Evolutionary conservation across 225 moss, liverwort and hornwort genomes (phyloP).

Genomic region (Pseudoscleropodium purum): DNA sequence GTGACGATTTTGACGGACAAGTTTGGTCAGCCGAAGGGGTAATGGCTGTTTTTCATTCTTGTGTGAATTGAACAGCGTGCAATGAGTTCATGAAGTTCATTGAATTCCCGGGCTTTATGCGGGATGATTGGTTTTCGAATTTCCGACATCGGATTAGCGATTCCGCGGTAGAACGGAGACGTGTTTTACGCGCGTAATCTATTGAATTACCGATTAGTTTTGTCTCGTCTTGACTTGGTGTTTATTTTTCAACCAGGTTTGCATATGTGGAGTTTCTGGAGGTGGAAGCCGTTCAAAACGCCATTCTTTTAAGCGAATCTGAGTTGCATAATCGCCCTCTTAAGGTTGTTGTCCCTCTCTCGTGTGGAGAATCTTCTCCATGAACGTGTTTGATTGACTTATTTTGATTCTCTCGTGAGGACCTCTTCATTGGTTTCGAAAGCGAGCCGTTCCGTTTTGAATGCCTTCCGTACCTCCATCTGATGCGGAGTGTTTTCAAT

Average conservation of each 20-base stretch:
- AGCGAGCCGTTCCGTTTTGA: background rate
- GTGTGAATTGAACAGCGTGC: background rate
- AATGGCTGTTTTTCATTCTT: background rate
- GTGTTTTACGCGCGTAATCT: background rate
- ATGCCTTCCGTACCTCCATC: background rate
- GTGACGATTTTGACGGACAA: conserved; percentile 92
- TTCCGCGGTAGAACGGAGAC: background rate
- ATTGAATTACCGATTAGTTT: background rate
- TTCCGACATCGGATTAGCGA: background rate
- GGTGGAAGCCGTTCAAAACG: conserved; percentile 94
- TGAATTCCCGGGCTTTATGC: background rate
- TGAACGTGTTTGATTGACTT: background rate
- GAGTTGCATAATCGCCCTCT: conserved; percentile 91
- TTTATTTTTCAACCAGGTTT: conserved; percentile 34
- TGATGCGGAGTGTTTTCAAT: background rate
- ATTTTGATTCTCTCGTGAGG: background rate
- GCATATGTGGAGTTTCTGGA: conserved; percentile 97
- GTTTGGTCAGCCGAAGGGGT: conserved; percentile 96
- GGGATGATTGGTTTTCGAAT: background rate
- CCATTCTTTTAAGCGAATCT: conserved; percentile 81
- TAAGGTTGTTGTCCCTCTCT: conserved; percentile 35
- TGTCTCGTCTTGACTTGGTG: background rate
- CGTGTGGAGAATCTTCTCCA: background rate
- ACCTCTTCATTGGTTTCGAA: background rate
- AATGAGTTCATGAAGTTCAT: background rate